Evolutionary conservation across 2,329 filamentous ascomycete genomes (phyloP).

Genomic region (Fusarium proliferatum): DNA sequence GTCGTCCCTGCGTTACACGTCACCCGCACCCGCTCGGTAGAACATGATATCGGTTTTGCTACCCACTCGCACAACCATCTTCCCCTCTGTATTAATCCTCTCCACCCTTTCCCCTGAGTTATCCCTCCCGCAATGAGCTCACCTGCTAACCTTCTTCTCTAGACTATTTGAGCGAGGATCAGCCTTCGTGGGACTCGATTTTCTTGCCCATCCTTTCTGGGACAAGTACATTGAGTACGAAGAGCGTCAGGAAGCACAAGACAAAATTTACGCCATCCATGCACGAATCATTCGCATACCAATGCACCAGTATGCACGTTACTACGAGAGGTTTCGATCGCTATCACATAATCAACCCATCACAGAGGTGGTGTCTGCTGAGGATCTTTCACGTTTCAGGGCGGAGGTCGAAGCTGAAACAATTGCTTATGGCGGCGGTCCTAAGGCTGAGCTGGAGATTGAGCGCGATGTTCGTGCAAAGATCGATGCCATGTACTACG

Average conservation of each 20-base stretch:
- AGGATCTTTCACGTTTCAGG: constrained; percentile 75
- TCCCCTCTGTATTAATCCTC: constrained; percentile 69
- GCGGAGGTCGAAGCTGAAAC: constrained; percentile 77
- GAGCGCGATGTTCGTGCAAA: constrained; percentile 85
- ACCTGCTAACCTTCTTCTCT: constrained; percentile 46
- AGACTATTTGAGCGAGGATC: constrained; percentile 95
- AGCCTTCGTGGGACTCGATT: constrained; percentile 87
- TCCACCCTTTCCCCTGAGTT: constrained; percentile 51
- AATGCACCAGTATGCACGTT: constrained; percentile 94
- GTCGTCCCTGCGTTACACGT: constrained; percentile 52
- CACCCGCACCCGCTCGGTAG: constrained; percentile 50
- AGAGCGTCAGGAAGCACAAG: constrained; percentile 84
- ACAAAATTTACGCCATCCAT: constrained; percentile 87
- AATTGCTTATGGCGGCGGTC: constrained; percentile 60
- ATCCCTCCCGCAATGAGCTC: constrained; percentile 39
- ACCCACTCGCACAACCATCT: constrained; percentile 63
- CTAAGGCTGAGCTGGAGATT: constrained; percentile 78
- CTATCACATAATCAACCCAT: constrained; percentile 80
- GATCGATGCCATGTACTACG: constrained; percentile 83
- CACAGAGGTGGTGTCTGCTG: constrained; percentile 75
- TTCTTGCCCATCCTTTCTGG: constrained; percentile 96
- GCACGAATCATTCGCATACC: constrained; percentile 87
- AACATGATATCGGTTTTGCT: constrained; percentile 59
- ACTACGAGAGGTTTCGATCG: constrained; percentile 90
- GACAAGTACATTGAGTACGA: constrained; percentile 99